phyloP scores from a whole-genome alignment of 805 yeast genomes.

The Cyberlindnera samutprakarnensis region DNA sequence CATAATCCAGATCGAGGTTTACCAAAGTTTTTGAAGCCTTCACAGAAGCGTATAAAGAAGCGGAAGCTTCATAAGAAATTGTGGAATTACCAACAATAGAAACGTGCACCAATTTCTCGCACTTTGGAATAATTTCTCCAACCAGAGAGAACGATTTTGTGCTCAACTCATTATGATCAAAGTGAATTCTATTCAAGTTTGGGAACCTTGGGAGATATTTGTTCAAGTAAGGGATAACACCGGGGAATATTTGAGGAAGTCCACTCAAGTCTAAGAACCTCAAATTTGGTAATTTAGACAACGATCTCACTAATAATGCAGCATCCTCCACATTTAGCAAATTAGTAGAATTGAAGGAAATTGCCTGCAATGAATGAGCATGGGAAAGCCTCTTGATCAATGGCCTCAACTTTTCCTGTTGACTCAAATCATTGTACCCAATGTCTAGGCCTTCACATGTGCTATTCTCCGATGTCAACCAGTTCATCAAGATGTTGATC shows the following conservation, averaged over 20 bases:
- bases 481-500: slow-evolving; percentile 44
- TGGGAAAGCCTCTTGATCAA: slow-evolving; percentile 15
- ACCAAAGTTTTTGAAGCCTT: slow-evolving; percentile 57
- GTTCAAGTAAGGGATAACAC: slow-evolving; percentile 47
- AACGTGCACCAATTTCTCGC: slow-evolving; percentile 58
- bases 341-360: slow-evolving; percentile 62
- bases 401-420: slow-evolving; percentile 23
- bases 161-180: slow-evolving; percentile 60
- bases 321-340: slow-evolving; percentile 45
- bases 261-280: slow-evolving; percentile 72
- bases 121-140: slow-evolving; percentile 62
- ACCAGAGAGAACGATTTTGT: slow-evolving; percentile 49
- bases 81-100: slow-evolving; percentile 56
- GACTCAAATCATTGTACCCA: slow-evolving; percentile 66
- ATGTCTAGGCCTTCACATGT: slow-evolving; percentile 65
- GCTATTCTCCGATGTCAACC: slow-evolving; percentile 40
- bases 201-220: slow-evolving; percentile 64
- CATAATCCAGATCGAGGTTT: slow-evolving; percentile 61
- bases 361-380: slow-evolving; percentile 29
- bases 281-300: slow-evolving; percentile 49
- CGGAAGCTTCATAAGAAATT: slow-evolving; percentile 52
- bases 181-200: slow-evolving; percentile 54
- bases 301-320: slow-evolving; percentile 38
- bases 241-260: slow-evolving; percentile 61
- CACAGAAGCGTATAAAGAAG: slow-evolving; percentile 64